These are phyloP conservation scores for Magnolia officinalis DNA, from an alignment of 164 flowering plant species.

Conservation along the genomic window DNA sequence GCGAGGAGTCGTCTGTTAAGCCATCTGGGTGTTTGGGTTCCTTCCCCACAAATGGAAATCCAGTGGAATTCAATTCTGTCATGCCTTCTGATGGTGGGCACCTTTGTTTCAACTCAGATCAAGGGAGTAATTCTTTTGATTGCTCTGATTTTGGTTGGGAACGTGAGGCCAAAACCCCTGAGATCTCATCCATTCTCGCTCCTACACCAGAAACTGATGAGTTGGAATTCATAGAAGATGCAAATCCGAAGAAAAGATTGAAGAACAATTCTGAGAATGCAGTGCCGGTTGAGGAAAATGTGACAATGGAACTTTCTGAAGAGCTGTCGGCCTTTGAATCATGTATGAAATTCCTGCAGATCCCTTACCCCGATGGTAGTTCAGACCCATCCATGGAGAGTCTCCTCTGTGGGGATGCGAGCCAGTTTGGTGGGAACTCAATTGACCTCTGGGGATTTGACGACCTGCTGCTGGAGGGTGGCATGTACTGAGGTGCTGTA, in stretches of 20 bases:
- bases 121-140: conserved; percentile 72
- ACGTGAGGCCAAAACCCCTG: conserved; percentile 57
- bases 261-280: conserved; percentile 34
- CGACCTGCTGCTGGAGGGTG: conserved; percentile 48
- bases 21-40: conserved; percentile 29
- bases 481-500: conserved; percentile 39
- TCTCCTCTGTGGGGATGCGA: conserved; percentile 47
- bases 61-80: conserved; percentile 25
- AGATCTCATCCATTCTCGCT: conserved; percentile 57
- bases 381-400: conserved; percentile 65
- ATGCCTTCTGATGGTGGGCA: conserved; percentile 27
- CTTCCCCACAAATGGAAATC: conserved; percentile 23
- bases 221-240: conserved; percentile 44
- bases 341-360: conserved; percentile 62
- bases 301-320: conserved; percentile 43
- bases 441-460: conserved; percentile 87
- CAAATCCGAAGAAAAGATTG: conserved; percentile 54
- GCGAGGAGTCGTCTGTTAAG: conserved; percentile 49
- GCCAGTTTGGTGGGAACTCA: conserved; percentile 53
- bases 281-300: conserved; percentile 27
- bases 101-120: conserved; percentile 55
- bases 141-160: conserved; percentile 78
- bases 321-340: conserved; percentile 72
- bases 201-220: conserved; percentile 40
- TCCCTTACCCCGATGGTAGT: conserved; percentile 58